Percentiles rank a stretch among this genome's conserved stretches.
These are phyloP conservation scores for Coemansia sp. DNA, from an alignment of 192 early-diverging fungal species.

Conservation along the genomic window DNA sequence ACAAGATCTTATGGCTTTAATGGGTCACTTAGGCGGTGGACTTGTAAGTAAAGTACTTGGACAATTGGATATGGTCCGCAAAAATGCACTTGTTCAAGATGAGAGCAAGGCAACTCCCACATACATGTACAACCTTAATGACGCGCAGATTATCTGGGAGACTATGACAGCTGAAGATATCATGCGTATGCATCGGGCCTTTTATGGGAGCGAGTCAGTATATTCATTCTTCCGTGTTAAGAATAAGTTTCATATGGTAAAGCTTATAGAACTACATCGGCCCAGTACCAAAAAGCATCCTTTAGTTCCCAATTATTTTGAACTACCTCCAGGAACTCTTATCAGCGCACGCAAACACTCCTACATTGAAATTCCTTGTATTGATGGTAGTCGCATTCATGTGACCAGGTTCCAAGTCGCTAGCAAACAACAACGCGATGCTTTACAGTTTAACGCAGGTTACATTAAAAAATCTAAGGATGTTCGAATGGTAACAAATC, in stretches of 20 bases:
- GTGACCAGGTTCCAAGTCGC: conserved; percentile 26
- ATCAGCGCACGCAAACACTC: conserved; percentile 18
- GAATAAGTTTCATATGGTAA: conserved; percentile 29
- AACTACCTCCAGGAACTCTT: conserved; percentile 21
- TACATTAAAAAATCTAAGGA: conserved; percentile 29
- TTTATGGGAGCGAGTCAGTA: conserved; percentile 34
- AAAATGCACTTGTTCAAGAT: conserved; percentile 64
- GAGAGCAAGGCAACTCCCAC: conserved; percentile 63
- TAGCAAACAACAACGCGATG: conserved; percentile 24
- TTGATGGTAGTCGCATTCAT: conserved; percentile 36
- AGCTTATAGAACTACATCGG: conserved; percentile 24
- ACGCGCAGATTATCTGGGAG: conserved; percentile 62
- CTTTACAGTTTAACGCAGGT: conserved; percentile 31
- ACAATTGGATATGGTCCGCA: conserved; percentile 37
- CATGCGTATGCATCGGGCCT: conserved; percentile 67
- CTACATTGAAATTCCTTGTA: conserved; percentile 35
- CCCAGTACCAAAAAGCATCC: conserved; percentile 8
- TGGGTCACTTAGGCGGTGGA: conserved; percentile 19
- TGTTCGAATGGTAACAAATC: conserved; percentile 12
- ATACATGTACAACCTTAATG: conserved; percentile 63
- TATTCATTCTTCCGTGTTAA: conserved; percentile 36
- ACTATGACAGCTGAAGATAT: conserved; percentile 62
- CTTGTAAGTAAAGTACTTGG: conserved; percentile 16
- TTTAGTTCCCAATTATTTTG: conserved; percentile 10
- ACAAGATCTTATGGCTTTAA: conserved; percentile 11